Base-by-base conservation (phyloP, 108 stramenopile genomes). In the Conticribra guillardii region DNA sequence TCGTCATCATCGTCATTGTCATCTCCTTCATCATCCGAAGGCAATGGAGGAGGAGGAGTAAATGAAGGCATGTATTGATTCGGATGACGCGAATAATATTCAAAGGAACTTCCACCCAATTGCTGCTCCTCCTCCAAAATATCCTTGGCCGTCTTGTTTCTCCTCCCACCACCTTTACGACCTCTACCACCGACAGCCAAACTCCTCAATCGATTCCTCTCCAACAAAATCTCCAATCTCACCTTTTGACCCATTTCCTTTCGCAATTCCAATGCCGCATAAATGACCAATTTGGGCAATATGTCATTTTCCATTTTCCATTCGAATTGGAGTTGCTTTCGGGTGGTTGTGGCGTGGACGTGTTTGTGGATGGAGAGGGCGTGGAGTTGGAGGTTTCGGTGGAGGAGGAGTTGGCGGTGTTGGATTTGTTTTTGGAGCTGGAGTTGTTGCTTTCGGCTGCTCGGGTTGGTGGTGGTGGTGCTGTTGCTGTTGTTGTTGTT, bases 21-120 rank as follows among this genome's bases (percentile, higher is more conserved):
- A 57, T 45, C 56, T 18, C 57, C 64, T 53, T 57, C 54, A 32
- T 66, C 55, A 37, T 73, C 72, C 8, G 32, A 57, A 47, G 67
- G 60, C 9, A 67, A 56, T 16, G 66, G 64, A 22, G 63, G 50
- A 37, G 73, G 73, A 15, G 64, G 50, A 17, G 44, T 45, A 56
- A 76, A 76, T 44, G 65, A 54, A 23, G 59, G 59, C 67, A 76
- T 68, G 30, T 76, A 76, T 54, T 68, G 53, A 57, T 76, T 76
- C 19, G 74, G 74, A 41, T 76, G 74, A 32, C 32, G 67, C 37
- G n/a, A n/a, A 41, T 76, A 76, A 69, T 76, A 76, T 24, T 56
- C 60, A 60, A 67, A 75, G n/a, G 33, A 58, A 37, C 14, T 60
- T 2, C 74, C 74, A 58, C 59, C 41, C 19, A 17, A 23, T 54